phyloP scores from a whole-genome alignment of 805 yeast species.

The Ogataea haglerorum region DNA sequence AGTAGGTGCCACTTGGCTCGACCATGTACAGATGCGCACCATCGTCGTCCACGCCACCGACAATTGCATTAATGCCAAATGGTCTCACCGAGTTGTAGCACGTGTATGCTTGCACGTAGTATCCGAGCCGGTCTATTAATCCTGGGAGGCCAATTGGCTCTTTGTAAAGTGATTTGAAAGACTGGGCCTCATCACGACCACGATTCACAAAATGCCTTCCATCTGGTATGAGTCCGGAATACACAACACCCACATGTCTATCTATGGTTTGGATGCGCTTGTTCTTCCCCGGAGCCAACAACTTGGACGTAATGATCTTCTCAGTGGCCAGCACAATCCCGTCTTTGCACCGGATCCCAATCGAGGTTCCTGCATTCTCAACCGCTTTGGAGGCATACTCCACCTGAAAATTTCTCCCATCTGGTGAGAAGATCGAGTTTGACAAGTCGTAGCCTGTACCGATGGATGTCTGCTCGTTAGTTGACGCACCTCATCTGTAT shows the following conservation, averaged over 20 bases:
- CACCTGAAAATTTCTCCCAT: constrained; percentile 94
- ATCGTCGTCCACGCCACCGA: constrained; percentile 88
- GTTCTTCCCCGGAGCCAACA: constrained; percentile 86
- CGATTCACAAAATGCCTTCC: constrained; percentile 90
- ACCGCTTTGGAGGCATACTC: constrained; percentile 98
- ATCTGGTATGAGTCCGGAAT: constrained; percentile 94
- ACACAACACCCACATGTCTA: constrained; percentile 89
- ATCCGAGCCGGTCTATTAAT: constrained; percentile 81
- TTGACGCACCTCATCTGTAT: background rate
- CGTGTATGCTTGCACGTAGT: constrained; percentile 92
- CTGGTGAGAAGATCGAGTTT: constrained; percentile 91
- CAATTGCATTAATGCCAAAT: constrained; percentile 87
- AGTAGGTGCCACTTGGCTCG: constrained; percentile 94
- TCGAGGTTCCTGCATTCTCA: constrained; percentile 93
- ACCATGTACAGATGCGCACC: constrained; percentile 91
- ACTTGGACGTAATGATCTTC: constrained; percentile 79
- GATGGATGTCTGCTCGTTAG: constrained; percentile 60
- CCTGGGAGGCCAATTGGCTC: constrained; percentile 76
- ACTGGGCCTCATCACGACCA: constrained; percentile 86
- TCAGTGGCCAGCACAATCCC: constrained; percentile 98
- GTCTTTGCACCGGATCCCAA: constrained; percentile 88
- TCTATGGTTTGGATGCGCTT: constrained; percentile 90
- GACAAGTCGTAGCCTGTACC: constrained; percentile 99
- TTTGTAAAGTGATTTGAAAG: constrained; percentile 74
- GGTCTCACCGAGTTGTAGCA: constrained; percentile 97